Base-by-base conservation (phyloP, 495 filamentous ascomycete genomes). In the Neurospora sp. region DNA sequence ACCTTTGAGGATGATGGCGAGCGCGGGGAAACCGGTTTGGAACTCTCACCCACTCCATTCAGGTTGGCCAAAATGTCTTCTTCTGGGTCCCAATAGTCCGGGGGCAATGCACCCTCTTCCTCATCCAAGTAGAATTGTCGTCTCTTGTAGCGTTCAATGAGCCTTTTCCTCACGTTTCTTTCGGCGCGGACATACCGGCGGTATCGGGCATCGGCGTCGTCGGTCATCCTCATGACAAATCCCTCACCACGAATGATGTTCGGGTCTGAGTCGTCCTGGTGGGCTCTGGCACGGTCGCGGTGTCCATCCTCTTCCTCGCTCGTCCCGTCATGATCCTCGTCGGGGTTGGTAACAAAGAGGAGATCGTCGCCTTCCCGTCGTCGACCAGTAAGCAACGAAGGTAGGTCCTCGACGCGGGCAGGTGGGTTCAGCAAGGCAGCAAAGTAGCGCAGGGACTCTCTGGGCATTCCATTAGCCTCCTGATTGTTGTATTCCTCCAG, bases 1-100 rank as follows among this genome's bases (percentile, higher is more conserved):
- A 94, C 93, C 78, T 93, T 94, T 24, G 92, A 94, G 3, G 92
- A 95, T 4, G 93, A 94, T 59, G 92, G 86, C 17, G 93, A 94
- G n/a, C 90, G 88, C 11, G 88, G 84, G n/a, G 89, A 87, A 5
- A 86, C 76, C 4, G 81, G 77, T 39, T 84, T 84, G 45, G 83
- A 81, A 40, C 84, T 83, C 66, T 83, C 81, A n/a, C 76, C 72
- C 7, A 79, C 73, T 62, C 78, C 81, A 39, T 77, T 79, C 69
- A 86, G 75, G 39, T 83, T 85, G 24, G 77, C 76, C 73, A 86
- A 71, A n/a, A 89, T 79, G 73, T 90, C 87, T 5, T 89, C 84
- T n/a, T 90, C 87, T n/a, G 88, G 87, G 42, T 88, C 82, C 81
- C 89, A 92, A 36, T 88, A 90, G n/a, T 86, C 85, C 7, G 92